A percentile compares a stretch with the other conserved stretches of the same genome.
Evolutionary conservation across 345 rosid genomes (phyloP).

Genomic region (Eucalyptus pumila): DNA sequence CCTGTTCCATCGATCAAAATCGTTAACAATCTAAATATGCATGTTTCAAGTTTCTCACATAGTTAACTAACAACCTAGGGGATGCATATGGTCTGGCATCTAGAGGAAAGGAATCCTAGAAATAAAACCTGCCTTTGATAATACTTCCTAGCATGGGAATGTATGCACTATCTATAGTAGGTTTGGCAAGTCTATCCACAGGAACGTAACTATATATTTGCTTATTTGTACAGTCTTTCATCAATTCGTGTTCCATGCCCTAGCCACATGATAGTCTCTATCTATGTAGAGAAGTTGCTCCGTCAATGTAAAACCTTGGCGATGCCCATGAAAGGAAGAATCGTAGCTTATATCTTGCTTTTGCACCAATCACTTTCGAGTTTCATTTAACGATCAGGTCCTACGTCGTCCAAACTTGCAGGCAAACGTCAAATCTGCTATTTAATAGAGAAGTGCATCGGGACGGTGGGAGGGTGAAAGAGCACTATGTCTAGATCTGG

Average conservation of each 20-base stretch:
- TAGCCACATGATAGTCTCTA: no score
- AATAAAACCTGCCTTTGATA: background rate
- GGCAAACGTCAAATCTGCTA: background rate
- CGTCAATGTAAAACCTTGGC: background rate
- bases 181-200: no score
- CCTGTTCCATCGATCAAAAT: background rate
- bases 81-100: background rate
- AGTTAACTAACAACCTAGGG: background rate
- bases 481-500: background rate
- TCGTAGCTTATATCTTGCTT: background rate
- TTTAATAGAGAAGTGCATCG: background rate
- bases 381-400: background rate
- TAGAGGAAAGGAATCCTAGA: background rate
- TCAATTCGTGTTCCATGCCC: no score
- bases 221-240: no score
- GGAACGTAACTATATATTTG: no score
- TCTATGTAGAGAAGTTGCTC: no score
- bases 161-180: no score
- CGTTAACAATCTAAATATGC: background rate
- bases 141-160: no score
- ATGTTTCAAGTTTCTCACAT: background rate
- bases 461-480: background rate
- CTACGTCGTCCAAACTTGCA: background rate
- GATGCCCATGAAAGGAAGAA: background rate
- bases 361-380: background rate